Evolutionary conservation across 2,329 filamentous ascomycete species (phyloP), one percentile per base, ranked within the genome.

Genomic region (Cryphonectria radicalis): DNA sequence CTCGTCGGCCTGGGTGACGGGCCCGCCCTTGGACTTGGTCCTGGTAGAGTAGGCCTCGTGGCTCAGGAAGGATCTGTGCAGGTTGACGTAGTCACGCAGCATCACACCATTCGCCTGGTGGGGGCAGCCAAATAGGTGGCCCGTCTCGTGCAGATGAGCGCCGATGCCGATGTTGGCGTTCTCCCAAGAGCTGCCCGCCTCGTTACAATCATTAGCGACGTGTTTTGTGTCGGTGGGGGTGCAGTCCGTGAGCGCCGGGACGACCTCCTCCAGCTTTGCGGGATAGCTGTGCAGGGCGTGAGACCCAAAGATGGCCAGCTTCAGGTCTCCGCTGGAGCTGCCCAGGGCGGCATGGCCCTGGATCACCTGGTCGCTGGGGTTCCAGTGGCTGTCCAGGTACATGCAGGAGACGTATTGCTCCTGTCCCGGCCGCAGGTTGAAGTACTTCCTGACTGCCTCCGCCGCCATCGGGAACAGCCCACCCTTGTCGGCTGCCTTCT

Each of bases 101-200:
- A 98, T 98, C 73, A 98, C 87, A n/a, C 96, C 95, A 40, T 85
- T 92, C 77, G 96, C 93, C 78, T 97, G 94, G 78, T 97, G 93
- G 13, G 94, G 93, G 75, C 93, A 97, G 66, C 95, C 95, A 75
- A 98, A 92, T 32, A 97, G 81, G 81, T 97, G 95, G 4, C 95
- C 95, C 0, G 92, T 92, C 81, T 98, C 94, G 80, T 97, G 95
- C 64, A 98, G 81, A 80, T 98, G 95, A 13, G 94, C 95, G 10
- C 95, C 95, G 74, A 98, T 97, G 42, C 95, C 95, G 73, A 97
- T 92, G 76, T 95, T 97, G 37, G 93, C 94, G n/a, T 94, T 91
- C 80, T 98, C 95, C 95, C 95, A 98, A 63, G 91, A 96, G 78
- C 93, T 97, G 35, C 95, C 95, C 8, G 91, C 91, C 75, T 97